These are phyloP conservation scores for Cupressus sempervirens DNA, from an alignment of 75 land plant genomes.

Conservation along the genomic window DNA sequence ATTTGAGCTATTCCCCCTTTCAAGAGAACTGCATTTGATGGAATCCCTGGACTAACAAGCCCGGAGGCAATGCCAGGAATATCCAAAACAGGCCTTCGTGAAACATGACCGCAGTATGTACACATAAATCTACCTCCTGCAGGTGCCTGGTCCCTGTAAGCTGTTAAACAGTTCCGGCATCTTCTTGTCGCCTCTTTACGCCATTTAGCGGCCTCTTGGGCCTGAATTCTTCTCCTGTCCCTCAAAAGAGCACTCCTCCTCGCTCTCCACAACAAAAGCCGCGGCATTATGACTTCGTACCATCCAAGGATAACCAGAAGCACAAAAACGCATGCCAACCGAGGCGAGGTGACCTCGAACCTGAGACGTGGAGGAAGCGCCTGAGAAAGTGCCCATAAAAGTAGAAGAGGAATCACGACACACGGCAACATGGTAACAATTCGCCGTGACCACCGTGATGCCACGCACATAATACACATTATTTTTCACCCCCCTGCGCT, in stretches of 20 bases:
- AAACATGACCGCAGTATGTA: constrained; percentile 82
- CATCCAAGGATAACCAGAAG: constrained; percentile 71
- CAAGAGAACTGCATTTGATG: neutral
- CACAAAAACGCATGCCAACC: constrained; percentile 81
- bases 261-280: constrained; percentile 69
- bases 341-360: constrained; percentile 80
- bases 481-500: constrained; percentile 19
- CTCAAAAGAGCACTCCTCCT: constrained; percentile 61
- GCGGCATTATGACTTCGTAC: constrained; percentile 85
- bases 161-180: constrained; percentile 76
- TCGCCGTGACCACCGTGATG: constrained; percentile 87
- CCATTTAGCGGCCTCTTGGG: constrained; percentile 78
- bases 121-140: constrained; percentile 85
- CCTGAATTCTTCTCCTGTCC: constrained; percentile 64
- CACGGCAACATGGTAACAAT: constrained; percentile 91
- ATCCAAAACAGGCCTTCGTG: constrained; percentile 79
- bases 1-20: constrained; percentile 20
- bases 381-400: constrained; percentile 86
- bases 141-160: constrained; percentile 86
- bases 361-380: constrained; percentile 68
- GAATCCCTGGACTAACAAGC: neutral
- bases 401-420: constrained; percentile 76
- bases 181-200: constrained; percentile 71
- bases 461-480: constrained; percentile 95
- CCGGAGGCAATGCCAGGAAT: constrained; percentile 41